These are phyloP conservation scores for Plectosphaerella cucumerina DNA, from an alignment of 2,329 filamentous ascomycete species.

Conservation along the genomic window DNA sequence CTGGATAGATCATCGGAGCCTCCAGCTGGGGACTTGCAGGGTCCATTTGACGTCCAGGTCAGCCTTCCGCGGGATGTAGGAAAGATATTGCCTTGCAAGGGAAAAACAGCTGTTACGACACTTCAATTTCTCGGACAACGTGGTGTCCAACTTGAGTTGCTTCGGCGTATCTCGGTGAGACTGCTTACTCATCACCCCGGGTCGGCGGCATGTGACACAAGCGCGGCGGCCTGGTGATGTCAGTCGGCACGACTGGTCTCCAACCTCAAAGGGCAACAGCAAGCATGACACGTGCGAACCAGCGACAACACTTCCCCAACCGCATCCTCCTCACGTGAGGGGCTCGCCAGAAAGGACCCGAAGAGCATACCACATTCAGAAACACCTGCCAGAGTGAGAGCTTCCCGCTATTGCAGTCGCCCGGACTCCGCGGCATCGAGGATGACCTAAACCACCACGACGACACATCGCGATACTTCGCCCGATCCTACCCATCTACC, in stretches of 20 bases:
- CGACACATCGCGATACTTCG: not conserved
- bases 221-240: not conserved
- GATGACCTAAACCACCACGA: not conserved
- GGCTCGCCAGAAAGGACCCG: not conserved
- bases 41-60: too few relatives aligned
- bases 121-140: too few relatives aligned
- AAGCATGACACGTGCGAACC: not conserved
- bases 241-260: not conserved
- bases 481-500: constrained; percentile 1
- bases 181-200: too few relatives aligned
- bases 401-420: not conserved
- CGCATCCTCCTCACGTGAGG: too few relatives aligned
- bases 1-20: too few relatives aligned
- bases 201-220: not conserved
- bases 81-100: too few relatives aligned
- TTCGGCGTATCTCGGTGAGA: too few relatives aligned
- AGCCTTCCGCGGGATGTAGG: too few relatives aligned
- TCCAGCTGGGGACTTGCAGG: too few relatives aligned
- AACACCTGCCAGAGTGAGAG: too few relatives aligned
- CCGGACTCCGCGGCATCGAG: not conserved
- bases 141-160: too few relatives aligned
- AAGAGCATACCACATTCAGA: not conserved
- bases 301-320: not conserved
- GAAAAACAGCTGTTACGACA: too few relatives aligned
- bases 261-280: not conserved